These are phyloP conservation scores for Dianthus caryophyllus DNA, from an alignment of 148 eudicot genomes.

Conservation along the genomic window DNA sequence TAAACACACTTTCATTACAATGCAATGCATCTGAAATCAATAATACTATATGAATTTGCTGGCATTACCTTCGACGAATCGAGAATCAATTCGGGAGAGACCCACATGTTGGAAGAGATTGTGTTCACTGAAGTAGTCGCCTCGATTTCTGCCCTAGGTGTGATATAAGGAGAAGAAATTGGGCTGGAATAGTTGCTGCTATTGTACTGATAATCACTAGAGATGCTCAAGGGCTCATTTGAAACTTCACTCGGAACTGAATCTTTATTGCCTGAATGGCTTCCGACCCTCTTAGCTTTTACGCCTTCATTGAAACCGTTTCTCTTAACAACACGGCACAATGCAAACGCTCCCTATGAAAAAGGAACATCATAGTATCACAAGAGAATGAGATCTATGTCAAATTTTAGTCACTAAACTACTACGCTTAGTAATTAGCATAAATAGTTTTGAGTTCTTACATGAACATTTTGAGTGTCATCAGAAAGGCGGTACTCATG, in stretches of 20 bases:
- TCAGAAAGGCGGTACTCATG: slow-evolving; percentile 83
- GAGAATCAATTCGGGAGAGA: slow-evolving; percentile 61
- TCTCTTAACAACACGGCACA: slow-evolving; percentile 72
- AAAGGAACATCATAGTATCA: slow-evolving; percentile 10
- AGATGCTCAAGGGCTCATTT: slow-evolving; percentile 37
- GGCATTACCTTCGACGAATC: slow-evolving; percentile 68
- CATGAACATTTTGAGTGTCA: slow-evolving; percentile 56
- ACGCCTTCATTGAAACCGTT: slow-evolving; percentile 38
- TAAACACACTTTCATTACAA: background rate
- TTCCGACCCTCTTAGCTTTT: slow-evolving; percentile 34
- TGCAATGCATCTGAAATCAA: background rate
- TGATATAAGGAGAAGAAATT: slow-evolving; percentile 47
- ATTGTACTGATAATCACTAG: slow-evolving; percentile 39
- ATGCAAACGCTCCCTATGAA: slow-evolving; percentile 61
- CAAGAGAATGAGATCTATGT: background rate
- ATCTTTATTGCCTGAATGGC: slow-evolving; percentile 35
- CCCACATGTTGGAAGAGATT: slow-evolving; percentile 43
- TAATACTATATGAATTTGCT: background rate
- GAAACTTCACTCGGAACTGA: slow-evolving; percentile 22
- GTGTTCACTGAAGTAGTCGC: slow-evolving; percentile 34
- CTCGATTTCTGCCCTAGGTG: slow-evolving; percentile 40
- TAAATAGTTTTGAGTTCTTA: slow-evolving; percentile 21
- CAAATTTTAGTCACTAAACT: slow-evolving; percentile 8
- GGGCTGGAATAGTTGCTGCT: slow-evolving; percentile 57
- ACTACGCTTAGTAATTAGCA: slow-evolving; percentile 1